Base-by-base conservation (phyloP, 2,329 filamentous ascomycete genomes). In the Canariomyces notabilis region DNA sequence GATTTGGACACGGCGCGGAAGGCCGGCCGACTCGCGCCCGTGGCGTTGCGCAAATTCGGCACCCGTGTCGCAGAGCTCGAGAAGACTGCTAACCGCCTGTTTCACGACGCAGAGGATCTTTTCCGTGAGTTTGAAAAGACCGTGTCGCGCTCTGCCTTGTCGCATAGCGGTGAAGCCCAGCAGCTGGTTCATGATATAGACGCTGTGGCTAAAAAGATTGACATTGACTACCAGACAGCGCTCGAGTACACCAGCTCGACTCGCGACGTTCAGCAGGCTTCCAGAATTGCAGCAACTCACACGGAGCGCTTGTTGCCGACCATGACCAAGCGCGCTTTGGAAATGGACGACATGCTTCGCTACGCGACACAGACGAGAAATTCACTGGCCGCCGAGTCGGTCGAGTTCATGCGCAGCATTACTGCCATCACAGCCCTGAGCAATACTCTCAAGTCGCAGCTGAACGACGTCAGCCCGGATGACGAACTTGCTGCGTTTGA, bases 151-250 rank as follows among this genome's bases (percentile, higher is more conserved):
- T 84, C 75, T 18, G 67, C 76, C 5, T 62, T 81, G 37, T 69
- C 73, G 15, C 81, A 80, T 49, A 72, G 71, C 34, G 75, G 80
- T 39, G 86, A 90, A 54, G 76, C 85, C 5, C 66, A 71, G 18
- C 81, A 85, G 51, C 71, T 95, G 6, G 72, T 93, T 40, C 79
- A 89, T 51, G 93, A 97, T 62, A 89, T 97, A 35, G 84, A 91
- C 61, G 85, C 87, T 0, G 75, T 97, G 45, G 83, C 83, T 42
- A 89, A 82, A 58, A 96, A 96, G 67, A 86, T 98, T 40, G 82
- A 83, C 38, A 87, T 84, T 5, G 93, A 97, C 65, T 87, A 89
- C 60, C 84, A 89, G 56, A 83, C 87, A 54, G 80, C 89, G 9
- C 71, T 89, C 36, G 75, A 77, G 5, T 83, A 89, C 52, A 72